Evolutionary conservation across 495 filamentous ascomycete species (phyloP).

Genomic region (Podospora appendiculata): DNA sequence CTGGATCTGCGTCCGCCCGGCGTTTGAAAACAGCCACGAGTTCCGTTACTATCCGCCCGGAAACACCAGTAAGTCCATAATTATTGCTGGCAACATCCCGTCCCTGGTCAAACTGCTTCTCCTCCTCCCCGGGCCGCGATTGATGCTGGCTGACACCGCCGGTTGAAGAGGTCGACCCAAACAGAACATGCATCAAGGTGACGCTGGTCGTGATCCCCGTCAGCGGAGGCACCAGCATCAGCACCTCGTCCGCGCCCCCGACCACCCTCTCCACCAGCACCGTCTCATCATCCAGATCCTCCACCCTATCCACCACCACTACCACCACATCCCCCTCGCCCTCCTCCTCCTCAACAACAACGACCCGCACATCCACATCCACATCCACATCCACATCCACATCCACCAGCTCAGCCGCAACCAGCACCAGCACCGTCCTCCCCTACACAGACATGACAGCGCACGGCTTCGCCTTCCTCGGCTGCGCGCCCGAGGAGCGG

Average conservation of each 20-base stretch:
- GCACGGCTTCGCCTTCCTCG: conserved; percentile 17
- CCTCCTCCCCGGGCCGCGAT: too few species aligned
- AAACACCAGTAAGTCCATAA: conserved; percentile 29
- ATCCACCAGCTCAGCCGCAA: conserved; percentile 1
- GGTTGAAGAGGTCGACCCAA: conserved; percentile 22
- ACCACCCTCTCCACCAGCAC: conserved; percentile 4
- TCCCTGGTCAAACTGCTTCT: too few species aligned
- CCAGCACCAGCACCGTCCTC: conserved; percentile 1
- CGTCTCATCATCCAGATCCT: not conserved
- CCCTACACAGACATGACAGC: conserved; percentile 18
- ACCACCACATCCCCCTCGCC: not conserved
- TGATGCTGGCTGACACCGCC: too few species aligned
- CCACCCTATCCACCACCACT: not conserved
- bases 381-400: conserved; percentile 2
- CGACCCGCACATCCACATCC: not conserved
- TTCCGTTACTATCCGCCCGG: conserved; percentile 39
- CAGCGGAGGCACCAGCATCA: not conserved
- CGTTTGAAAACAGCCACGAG: conserved; percentile 32
- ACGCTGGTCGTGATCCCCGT: conserved; percentile 19
- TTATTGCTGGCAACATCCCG: not conserved
- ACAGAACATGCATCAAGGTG: conserved; percentile 29
- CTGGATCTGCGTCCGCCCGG: conserved; percentile 32
- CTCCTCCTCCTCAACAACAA: not conserved
- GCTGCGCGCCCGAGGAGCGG: conserved; percentile 23
- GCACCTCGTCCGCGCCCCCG: not conserved